These are phyloP conservation scores for Silene conica DNA, from an alignment of 148 eudicot genomes.

Conservation along the genomic window DNA sequence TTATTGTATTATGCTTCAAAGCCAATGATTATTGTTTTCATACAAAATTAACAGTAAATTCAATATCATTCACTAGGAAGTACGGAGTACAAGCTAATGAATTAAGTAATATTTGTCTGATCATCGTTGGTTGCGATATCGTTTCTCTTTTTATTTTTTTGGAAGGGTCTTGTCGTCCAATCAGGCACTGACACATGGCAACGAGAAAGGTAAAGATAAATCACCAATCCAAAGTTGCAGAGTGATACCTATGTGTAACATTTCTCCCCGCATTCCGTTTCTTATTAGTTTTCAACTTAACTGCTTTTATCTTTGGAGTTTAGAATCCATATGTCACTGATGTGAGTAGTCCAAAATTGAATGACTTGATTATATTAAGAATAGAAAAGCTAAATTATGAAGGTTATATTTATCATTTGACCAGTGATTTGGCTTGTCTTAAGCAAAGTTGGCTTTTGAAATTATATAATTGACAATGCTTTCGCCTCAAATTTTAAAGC, in stretches of 20 bases:
- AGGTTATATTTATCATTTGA: background rate
- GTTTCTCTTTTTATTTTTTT: too few species aligned
- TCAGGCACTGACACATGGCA: too few species aligned
- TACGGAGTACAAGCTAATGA: background rate
- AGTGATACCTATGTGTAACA: background rate
- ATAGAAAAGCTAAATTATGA: too few species aligned
- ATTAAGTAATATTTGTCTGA: too few species aligned
- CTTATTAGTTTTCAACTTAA: background rate
- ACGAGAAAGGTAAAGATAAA: too few species aligned
- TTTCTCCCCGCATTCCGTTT: background rate
- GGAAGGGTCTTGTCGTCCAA: too few species aligned
- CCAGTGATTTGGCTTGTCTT: background rate
- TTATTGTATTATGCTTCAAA: background rate
- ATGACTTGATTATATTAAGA: too few species aligned
- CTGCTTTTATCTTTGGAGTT: background rate
- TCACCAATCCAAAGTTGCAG: too few species aligned
- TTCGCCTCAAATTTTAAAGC: constrained; percentile 8
- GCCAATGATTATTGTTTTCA: background rate
- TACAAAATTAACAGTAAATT: background rate
- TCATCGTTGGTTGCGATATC: too few species aligned
- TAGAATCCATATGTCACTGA: background rate
- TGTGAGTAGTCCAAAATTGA: too few species aligned
- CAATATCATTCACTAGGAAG: background rate
- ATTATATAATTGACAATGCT: constrained; percentile 7
- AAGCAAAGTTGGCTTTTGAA: background rate